phyloP scores from a whole-genome alignment of 2,329 filamentous ascomycete genomes.

The Paecilomyces sp. region DNA sequence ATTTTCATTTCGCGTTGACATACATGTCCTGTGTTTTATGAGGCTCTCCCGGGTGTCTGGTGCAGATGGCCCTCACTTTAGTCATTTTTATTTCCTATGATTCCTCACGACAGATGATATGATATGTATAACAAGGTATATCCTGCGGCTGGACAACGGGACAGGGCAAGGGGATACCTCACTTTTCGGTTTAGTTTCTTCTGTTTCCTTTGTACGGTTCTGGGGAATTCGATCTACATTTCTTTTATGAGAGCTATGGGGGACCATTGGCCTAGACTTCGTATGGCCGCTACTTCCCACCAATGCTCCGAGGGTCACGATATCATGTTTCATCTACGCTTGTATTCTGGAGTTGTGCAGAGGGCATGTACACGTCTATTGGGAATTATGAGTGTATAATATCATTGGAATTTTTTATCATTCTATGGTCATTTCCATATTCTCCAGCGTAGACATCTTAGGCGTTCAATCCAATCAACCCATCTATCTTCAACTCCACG shows the following conservation, averaged over 20 bases:
- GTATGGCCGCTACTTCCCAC: neutral
- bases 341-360: neutral
- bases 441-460: neutral
- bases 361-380: neutral
- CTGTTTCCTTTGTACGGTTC: neutral
- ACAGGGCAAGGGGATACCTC: neutral
- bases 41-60: neutral
- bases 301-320: neutral
- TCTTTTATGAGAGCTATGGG: neutral
- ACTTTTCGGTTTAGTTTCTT: neutral
- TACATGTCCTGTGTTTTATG: neutral
- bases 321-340: neutral
- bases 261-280: neutral
- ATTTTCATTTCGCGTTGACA: neutral
- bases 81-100: neutral
- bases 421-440: neutral
- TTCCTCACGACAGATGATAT: neutral
- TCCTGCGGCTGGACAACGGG: neutral
- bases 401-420: neutral
- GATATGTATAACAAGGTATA: neutral
- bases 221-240: neutral
- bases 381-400: neutral
- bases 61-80: neutral
- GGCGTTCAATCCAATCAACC: neutral
- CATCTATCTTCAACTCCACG: neutral